Conservation (phyloP, 495 filamentous ascomycete species). For the Talaromyces thailandensis region DNA sequence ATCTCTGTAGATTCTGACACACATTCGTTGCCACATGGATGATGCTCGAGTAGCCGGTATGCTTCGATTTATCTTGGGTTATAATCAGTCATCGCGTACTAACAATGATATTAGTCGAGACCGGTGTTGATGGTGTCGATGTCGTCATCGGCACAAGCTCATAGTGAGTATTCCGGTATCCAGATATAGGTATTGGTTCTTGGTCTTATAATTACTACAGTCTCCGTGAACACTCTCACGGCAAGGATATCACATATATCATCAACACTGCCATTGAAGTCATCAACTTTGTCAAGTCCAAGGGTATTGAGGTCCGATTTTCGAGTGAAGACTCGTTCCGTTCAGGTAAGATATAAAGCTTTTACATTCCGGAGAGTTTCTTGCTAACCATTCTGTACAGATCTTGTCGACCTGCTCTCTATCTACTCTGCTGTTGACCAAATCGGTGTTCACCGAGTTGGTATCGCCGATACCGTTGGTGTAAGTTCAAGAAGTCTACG, state of each 20-base stretch:
- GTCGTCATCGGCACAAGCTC: constrained; percentile 92
- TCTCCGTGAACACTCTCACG: constrained; percentile 86
- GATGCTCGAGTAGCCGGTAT: constrained; percentile 67
- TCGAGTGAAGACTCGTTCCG: constrained; percentile 79
- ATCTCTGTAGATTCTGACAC: constrained; percentile 50
- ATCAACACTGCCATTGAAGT: constrained; percentile 89
- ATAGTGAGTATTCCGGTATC: constrained; percentile 42
- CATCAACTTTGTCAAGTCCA: constrained; percentile 86
- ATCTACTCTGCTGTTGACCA: constrained; percentile 74
- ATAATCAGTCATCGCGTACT: neutral
- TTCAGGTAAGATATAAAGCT: constrained; percentile 22
- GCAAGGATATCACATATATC: constrained; percentile 91
- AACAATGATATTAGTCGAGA: constrained; percentile 46
- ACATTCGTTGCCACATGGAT: constrained; percentile 91
- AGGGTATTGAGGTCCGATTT: constrained; percentile 75
- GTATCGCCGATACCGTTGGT: constrained; percentile 79
- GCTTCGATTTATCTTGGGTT: neutral
- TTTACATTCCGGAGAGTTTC: neutral
- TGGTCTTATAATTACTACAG: no score
- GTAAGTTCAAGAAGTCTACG: neutral
- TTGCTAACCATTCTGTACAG: constrained; percentile 12
- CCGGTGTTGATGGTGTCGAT: constrained; percentile 70
- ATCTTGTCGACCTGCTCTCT: constrained; percentile 68
- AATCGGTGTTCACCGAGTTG: constrained; percentile 73
- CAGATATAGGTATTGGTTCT: no score